Conservation (phyloP, 2,329 filamentous ascomycete species). For the Fusarium concolor region DNA sequence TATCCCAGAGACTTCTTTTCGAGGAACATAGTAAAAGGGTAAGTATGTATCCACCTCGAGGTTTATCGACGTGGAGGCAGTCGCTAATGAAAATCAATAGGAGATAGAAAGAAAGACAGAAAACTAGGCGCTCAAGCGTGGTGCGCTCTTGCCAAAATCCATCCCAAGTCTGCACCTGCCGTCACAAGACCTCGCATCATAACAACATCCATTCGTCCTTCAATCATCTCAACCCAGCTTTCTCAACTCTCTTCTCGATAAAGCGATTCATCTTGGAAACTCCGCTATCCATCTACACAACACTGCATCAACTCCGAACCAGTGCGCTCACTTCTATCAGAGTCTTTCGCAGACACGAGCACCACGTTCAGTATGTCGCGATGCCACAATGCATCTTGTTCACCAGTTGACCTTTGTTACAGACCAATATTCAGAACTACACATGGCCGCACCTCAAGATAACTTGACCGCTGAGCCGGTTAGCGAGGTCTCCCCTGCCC, state of each 20-base stretch:
- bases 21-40: constrained; percentile 17
- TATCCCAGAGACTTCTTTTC: background rate
- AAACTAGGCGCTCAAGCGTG: constrained; percentile 2
- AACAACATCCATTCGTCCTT: background rate
- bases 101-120: constrained; percentile 12
- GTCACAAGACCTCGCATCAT: constrained; percentile 1
- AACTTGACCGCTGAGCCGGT: constrained; percentile 33
- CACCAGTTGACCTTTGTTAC: background rate
- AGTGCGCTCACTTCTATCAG: background rate
- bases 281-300: constrained; percentile 1
- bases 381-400: background rate
- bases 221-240: background rate
- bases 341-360: background rate
- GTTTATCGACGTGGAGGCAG: background rate
- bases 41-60: background rate
- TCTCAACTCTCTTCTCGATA: constrained; percentile 20
- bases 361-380: constrained; percentile 9
- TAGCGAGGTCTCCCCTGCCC: constrained; percentile 16
- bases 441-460: background rate
- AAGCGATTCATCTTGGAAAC: constrained; percentile 8
- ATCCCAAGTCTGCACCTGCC: constrained; percentile 28
- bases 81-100: constrained; percentile 6
- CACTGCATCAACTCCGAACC: background rate
- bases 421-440: background rate
- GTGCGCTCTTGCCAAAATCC: constrained; percentile 22